A percentile compares a stretch with the other conserved stretches of the same genome.
These are phyloP conservation scores for Apiotrichum veenhuisii DNA, from an alignment of 1,284 basidiomycete genomes.

Conservation along the genomic window DNA sequence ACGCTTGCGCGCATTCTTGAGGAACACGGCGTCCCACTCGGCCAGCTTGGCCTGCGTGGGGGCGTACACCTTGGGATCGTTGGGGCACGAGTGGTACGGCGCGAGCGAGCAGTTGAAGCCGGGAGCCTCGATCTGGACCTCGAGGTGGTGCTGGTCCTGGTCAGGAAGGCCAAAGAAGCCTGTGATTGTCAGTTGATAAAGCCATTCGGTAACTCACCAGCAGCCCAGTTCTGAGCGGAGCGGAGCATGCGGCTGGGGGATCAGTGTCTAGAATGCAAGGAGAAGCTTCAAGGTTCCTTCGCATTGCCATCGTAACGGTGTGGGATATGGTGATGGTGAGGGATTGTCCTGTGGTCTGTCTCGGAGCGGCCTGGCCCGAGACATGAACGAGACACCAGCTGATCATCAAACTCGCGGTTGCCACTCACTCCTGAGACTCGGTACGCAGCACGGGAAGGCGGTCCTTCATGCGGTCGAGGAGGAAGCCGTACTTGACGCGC, in stretches of 20 bases:
- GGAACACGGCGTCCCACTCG: constrained; percentile 67
- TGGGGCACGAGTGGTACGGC: constrained; percentile 48
- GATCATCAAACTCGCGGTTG: too few species aligned
- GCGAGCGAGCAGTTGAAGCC: constrained; percentile 54
- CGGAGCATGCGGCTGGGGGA: constrained; percentile 49
- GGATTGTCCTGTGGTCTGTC: too few species aligned
- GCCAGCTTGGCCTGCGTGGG: constrained; percentile 27
- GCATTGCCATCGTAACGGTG: too few species aligned
- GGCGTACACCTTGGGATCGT: constrained; percentile 24
- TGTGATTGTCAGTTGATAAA: constrained; percentile 6
- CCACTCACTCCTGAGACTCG: constrained; percentile 49
- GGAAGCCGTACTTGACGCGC: constrained; percentile 48
- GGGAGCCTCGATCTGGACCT: constrained; percentile 49
- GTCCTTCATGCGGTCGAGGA: constrained; percentile 46
- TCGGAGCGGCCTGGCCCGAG: too few species aligned
- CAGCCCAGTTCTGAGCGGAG: constrained; percentile 52
- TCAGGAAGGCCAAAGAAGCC: constrained; percentile 51
- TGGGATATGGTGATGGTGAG: too few species aligned
- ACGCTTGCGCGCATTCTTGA: constrained; percentile 63
- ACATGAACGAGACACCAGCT: too few species aligned
- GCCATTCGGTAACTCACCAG: constrained; percentile 27
- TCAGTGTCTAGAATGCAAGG: too few species aligned
- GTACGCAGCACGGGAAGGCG: constrained; percentile 51
- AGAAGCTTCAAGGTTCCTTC: too few species aligned
- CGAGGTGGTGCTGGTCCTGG: constrained; percentile 50